Percentiles rank a stretch among this genome's conserved stretches.
Conservation (phyloP, 805 yeast genomes). For the Cyberlindnera mississippiensis region DNA sequence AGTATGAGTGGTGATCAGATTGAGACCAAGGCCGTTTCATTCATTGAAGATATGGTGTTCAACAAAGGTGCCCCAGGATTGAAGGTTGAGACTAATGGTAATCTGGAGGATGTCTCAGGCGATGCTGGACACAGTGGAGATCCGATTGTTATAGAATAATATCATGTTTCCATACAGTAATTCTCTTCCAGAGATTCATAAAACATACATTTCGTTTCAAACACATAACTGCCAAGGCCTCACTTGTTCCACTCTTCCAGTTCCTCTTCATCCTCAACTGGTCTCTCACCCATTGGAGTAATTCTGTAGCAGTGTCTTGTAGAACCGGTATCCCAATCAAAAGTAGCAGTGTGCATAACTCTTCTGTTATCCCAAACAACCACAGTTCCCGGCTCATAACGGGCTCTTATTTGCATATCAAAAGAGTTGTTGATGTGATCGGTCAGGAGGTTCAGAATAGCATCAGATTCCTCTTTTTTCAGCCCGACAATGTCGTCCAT, state of each 20-base stretch:
- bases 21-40: conserved; percentile 23
- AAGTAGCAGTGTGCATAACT: conserved; percentile 49
- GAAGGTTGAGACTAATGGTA: conserved; percentile 15
- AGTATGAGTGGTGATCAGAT: conserved; percentile 30
- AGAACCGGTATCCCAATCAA: conserved; percentile 39
- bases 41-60: conserved; percentile 42
- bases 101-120: not conserved
- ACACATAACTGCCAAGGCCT: too few relatives aligned
- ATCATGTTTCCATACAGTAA: too few relatives aligned
- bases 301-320: conserved; percentile 28
- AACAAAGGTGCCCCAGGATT: conserved; percentile 39
- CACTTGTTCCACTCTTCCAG: conserved; percentile 12
- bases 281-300: conserved; percentile 44
- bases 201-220: not conserved
- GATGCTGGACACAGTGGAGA: not conserved
- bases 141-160: conserved; percentile 5
- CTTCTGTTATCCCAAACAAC: conserved; percentile 28
- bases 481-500: conserved; percentile 51
- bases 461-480: conserved; percentile 45
- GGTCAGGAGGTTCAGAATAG: conserved; percentile 44
- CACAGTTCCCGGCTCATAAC: conserved; percentile 22
- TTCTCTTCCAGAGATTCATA: too few relatives aligned
- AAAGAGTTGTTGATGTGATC: conserved; percentile 44
- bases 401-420: conserved; percentile 24
- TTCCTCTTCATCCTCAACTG: conserved; percentile 11